Evolutionary conservation across 1,284 basidiomycete genomes (phyloP).

Genomic region (Ustilago lituana): DNA sequence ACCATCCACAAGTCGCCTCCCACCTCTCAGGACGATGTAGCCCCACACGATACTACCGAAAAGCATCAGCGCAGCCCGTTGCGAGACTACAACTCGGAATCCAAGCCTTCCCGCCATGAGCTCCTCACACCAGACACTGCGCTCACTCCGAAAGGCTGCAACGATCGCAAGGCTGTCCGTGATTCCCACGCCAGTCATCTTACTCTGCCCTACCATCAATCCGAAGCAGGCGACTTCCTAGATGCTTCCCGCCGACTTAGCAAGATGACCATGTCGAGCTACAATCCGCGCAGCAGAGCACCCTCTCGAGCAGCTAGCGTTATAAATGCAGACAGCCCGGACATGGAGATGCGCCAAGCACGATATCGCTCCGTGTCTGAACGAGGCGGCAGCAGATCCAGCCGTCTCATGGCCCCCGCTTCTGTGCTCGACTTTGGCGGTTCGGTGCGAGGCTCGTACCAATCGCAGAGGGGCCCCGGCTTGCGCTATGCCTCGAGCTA

Average conservation of each 20-base stretch:
- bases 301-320: slow-evolving; percentile 31
- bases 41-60: slow-evolving; percentile 1
- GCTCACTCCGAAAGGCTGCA: slow-evolving; percentile 18
- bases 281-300: slow-evolving; percentile 10
- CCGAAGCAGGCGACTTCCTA: slow-evolving; percentile 32
- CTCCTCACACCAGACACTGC: slow-evolving; percentile 24
- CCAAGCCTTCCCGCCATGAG: slow-evolving; percentile 9
- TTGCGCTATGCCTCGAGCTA: slow-evolving; percentile 27
- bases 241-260: slow-evolving; percentile 32
- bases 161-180: slow-evolving; percentile 16
- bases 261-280: slow-evolving; percentile 32
- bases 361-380: slow-evolving; percentile 28
- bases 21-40: slow-evolving; percentile 41
- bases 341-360: slow-evolving; percentile 24
- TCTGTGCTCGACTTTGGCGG: slow-evolving; percentile 29
- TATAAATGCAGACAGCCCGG: slow-evolving; percentile 16
- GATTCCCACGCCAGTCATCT: slow-evolving; percentile 37
- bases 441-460: slow-evolving; percentile 11
- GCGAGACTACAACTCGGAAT: slow-evolving; percentile 5
- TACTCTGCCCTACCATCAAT: slow-evolving; percentile 41
- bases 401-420: slow-evolving; percentile 23
- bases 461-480: slow-evolving; percentile 13
- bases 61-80: slow-evolving; percentile 12
- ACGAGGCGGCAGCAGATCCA: slow-evolving; percentile 22
- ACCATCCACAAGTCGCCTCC: slow-evolving; percentile 40